Percentiles rank a stretch among this genome's conserved stretches.
Evolutionary conservation across 129 eudicot genomes (phyloP).

Genomic region (Lactuca saligna): DNA sequence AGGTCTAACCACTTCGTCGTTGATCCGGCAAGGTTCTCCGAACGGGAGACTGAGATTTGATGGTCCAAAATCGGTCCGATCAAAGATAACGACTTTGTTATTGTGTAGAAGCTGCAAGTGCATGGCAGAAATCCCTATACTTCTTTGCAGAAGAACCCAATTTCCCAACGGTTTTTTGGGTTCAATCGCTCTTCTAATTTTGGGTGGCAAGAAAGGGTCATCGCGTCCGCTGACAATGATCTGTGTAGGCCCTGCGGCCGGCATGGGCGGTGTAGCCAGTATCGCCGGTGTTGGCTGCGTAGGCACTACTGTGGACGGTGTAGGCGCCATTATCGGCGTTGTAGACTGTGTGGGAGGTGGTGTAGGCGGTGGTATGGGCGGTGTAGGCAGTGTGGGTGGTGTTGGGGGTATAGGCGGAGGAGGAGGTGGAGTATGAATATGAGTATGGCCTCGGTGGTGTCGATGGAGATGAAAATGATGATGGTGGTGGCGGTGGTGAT

Average conservation of each 20-base stretch:
- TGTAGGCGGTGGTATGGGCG: neutral
- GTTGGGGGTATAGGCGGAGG: neutral
- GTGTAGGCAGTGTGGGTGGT: neutral
- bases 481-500: slow-evolving; percentile 18
- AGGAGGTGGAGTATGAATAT: neutral
- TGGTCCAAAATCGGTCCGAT: slow-evolving; percentile 77
- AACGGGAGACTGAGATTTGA: slow-evolving; percentile 64
- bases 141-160: slow-evolving; percentile 55
- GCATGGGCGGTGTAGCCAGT: too few species aligned
- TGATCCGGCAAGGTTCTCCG: slow-evolving; percentile 37
- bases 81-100: slow-evolving; percentile 76
- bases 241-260: too few species aligned
- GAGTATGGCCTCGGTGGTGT: neutral
- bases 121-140: slow-evolving; percentile 83
- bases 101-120: slow-evolving; percentile 90
- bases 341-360: neutral
- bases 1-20: slow-evolving; percentile 30
- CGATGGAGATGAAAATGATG: neutral
- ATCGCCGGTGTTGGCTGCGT: neutral
- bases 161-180: slow-evolving; percentile 38
- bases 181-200: neutral
- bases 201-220: neutral
- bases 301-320: neutral
- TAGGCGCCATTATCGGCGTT: neutral
- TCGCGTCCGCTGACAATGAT: neutral